Conservation (phyloP, 768 basidiomycete genomes). For the Tricholoma saponaceum region DNA sequence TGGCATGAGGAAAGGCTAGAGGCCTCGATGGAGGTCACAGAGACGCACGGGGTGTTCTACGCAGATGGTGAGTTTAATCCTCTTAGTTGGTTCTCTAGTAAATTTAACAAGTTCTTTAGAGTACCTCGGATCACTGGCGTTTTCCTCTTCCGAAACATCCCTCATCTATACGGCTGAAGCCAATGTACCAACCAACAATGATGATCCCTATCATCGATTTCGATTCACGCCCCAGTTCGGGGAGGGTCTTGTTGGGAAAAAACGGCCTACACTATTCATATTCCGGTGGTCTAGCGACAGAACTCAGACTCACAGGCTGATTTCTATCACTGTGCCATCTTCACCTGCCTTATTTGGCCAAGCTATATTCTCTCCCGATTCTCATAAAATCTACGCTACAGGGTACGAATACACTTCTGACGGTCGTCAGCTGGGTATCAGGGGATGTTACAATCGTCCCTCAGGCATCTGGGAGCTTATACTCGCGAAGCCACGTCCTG, state of each 20-base stretch:
- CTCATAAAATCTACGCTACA: slow-evolving; percentile 46
- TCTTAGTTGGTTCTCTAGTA: not conserved
- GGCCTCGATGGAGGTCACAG: slow-evolving; percentile 51
- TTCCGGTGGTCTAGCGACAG: slow-evolving; percentile 38
- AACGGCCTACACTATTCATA: slow-evolving; percentile 50
- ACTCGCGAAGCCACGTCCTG: slow-evolving; percentile 15
- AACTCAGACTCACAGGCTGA: slow-evolving; percentile 1
- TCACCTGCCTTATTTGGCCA: slow-evolving; percentile 48
- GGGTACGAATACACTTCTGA: slow-evolving; percentile 60
- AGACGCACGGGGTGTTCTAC: slow-evolving; percentile 56
- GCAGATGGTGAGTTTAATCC: slow-evolving; percentile 44
- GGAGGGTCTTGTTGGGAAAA: slow-evolving; percentile 53
- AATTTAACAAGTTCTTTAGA: slow-evolving; percentile 33
- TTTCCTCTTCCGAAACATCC: slow-evolving; percentile 47
- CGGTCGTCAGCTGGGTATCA: slow-evolving; percentile 54
- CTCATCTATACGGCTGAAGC: slow-evolving; percentile 62
- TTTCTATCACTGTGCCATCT: slow-evolving; percentile 7
- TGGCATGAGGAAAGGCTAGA: slow-evolving; percentile 45
- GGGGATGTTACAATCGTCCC: slow-evolving; percentile 57
- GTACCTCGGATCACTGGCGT: slow-evolving; percentile 45
- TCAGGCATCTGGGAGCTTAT: slow-evolving; percentile 51
- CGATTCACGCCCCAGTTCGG: slow-evolving; percentile 59
- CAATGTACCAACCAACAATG: slow-evolving; percentile 25
- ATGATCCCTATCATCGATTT: slow-evolving; percentile 42
- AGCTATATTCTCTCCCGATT: slow-evolving; percentile 42